Evolutionary conservation across 805 yeast genomes (phyloP).

Genomic region (Myxozyma geophila): DNA sequence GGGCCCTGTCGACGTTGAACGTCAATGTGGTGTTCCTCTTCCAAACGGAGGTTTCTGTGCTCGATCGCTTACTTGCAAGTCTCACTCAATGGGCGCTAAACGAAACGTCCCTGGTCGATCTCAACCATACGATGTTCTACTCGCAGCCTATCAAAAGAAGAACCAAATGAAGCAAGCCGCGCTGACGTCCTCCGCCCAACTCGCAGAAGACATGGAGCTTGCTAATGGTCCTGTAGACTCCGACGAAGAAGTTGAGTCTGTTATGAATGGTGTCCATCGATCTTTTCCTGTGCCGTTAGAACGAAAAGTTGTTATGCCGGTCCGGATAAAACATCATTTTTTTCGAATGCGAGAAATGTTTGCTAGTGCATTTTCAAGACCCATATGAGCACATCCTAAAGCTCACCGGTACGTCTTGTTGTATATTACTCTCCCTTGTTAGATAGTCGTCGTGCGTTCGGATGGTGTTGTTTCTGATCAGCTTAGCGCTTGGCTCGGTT

Average conservation of each 20-base stretch:
- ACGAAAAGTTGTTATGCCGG: constrained; percentile 69
- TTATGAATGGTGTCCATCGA: constrained; percentile 82
- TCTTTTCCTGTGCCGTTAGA: constrained; percentile 81
- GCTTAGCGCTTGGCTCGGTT: background rate
- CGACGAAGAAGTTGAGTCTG: constrained; percentile 91
- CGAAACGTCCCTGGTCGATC: constrained; percentile 93
- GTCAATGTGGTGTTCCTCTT: constrained; percentile 93
- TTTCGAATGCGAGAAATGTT: constrained; percentile 92
- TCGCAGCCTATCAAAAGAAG: constrained; percentile 87
- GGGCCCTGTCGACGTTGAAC: constrained; percentile 82
- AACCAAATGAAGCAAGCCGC: constrained; percentile 81
- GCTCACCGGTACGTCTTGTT: background rate
- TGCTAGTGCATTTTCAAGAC: constrained; percentile 74
- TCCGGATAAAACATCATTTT: constrained; percentile 70
- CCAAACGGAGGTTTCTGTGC: constrained; percentile 97
- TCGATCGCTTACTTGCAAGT: constrained; percentile 92
- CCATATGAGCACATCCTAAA: constrained; percentile 11
- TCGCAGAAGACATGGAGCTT: constrained; percentile 44
- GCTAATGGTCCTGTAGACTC: constrained; percentile 62
- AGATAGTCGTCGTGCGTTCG: background rate
- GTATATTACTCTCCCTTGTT: constrained; percentile 5
- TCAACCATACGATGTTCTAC: constrained; percentile 84
- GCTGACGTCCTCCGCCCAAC: constrained; percentile 48
- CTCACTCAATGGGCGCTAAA: constrained; percentile 98
- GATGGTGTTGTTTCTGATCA: background rate